These are phyloP conservation scores for Cotoneaster glaucophyllus DNA, from an alignment of 306 rosid species.

Conservation along the genomic window DNA sequence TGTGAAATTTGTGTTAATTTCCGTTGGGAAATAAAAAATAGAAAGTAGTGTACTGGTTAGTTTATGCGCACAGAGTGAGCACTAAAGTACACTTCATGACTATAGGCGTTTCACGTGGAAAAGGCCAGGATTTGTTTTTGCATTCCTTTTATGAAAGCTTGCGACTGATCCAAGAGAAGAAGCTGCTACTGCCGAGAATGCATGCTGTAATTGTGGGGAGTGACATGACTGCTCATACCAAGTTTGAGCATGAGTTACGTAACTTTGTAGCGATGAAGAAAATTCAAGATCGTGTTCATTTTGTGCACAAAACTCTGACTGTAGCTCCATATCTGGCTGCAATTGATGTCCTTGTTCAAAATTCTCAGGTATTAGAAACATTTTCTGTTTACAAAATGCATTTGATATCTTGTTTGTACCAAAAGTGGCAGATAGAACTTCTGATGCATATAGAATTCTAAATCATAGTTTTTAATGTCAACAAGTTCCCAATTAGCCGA, in stretches of 20 bases:
- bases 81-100: neutral
- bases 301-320: conserved; percentile 83
- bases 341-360: conserved; percentile 95
- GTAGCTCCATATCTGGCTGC: conserved; percentile 92
- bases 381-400: neutral
- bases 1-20: neutral
- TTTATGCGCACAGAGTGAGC: neutral
- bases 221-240: conserved; percentile 81
- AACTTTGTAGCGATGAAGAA: conserved; percentile 61
- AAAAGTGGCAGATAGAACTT: neutral
- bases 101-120: conserved; percentile 92
- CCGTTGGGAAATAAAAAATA: neutral
- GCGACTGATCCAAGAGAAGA: conserved; percentile 62
- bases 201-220: conserved; percentile 93
- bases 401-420: neutral
- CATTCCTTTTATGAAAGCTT: conserved; percentile 64
- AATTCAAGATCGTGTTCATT: conserved; percentile 79
- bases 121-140: conserved; percentile 92
- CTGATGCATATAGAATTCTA: neutral
- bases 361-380: conserved; percentile 64
- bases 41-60: neutral
- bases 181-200: conserved; percentile 73
- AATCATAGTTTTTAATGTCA: neutral
- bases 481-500: neutral
- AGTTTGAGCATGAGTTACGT: conserved; percentile 63